Evolutionary conservation across 805 yeast genomes (phyloP), one percentile per base, ranked within the genome.

Genomic region (Starmerella tilneyi): DNA sequence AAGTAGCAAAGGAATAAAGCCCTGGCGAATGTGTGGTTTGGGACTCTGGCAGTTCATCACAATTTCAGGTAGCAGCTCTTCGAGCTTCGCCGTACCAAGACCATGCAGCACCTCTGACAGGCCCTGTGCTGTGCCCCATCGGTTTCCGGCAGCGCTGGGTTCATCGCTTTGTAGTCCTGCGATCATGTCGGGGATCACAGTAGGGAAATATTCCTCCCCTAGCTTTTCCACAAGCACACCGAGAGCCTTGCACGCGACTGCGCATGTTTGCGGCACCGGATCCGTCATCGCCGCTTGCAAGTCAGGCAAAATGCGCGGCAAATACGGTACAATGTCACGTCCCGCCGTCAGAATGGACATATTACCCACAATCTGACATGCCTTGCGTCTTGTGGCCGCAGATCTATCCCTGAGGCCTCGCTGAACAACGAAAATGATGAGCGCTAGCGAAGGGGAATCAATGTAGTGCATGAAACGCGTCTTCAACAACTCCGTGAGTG

Each of bases 341-440:
- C 84, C 71, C 57, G 89, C 97, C 15, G 94, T 96, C 57, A 92
- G 71, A 61, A 92, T 85, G 2, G 97, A 86, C 97, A 92, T 92
- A 60, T 92, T 92, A 51, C 99, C 99, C 24, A 92, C 96, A 69
- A 92, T 89, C 65, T 92, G 96, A 63, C 97, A 88, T 0, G 97
- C 89, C 63, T 85, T 85, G 62, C 83, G 77, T 69, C 89, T 92
- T 5, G 92, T 84, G 34, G 78, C 71, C 0, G 97, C 96, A n/a
- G 94, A 82, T 58, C 98, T 72, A 55, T 89, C 97, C 43, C 75
- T 77, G 83, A 92, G 78, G 67, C 97, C 99, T 63, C 98, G 77
- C 61, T 85, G 92, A 39, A 92, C 81, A 43, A 92, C 96, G 60
- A 88, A 96, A 50, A 88, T 84, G 45, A 92, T 85, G 56, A 92